Evolutionary conservation across 257 asterid genomes (phyloP).

Genomic region (Anisodus acutangulus): DNA sequence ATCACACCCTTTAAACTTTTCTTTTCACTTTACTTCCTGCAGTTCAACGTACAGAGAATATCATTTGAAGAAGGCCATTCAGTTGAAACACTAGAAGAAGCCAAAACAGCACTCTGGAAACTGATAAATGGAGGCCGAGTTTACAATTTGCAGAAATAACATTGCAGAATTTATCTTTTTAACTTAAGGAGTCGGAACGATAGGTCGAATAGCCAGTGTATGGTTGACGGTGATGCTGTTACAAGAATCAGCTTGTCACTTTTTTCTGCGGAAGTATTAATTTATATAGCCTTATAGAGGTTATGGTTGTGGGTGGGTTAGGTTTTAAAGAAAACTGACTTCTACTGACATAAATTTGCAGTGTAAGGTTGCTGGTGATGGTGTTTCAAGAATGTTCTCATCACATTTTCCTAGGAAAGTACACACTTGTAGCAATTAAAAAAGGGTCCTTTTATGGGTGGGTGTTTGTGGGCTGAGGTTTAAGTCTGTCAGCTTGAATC

Average conservation of each 20-base stretch:
- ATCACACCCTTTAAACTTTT: not conserved
- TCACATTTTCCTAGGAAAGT: not conserved
- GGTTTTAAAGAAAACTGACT: constrained; percentile 13
- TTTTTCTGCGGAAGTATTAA: not conserved
- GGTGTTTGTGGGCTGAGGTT: not conserved
- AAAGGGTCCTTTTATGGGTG: not conserved
- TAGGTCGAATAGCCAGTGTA: not conserved
- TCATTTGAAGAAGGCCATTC: constrained; percentile 73
- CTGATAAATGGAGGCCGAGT: constrained; percentile 62
- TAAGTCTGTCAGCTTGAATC: not conserved
- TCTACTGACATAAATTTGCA: not conserved
- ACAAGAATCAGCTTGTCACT: not conserved
- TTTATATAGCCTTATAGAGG: constrained; percentile 8
- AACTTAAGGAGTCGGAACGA: not conserved
- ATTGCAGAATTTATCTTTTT: not conserved
- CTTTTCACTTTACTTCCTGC: constrained; percentile 27
- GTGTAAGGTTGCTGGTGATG: constrained; percentile 8
- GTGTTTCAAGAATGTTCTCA: constrained; percentile 17
- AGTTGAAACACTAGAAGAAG: constrained; percentile 85
- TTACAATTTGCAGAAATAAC: constrained; percentile 56
- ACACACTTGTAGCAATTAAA: not conserved
- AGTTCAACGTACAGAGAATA: constrained; percentile 80
- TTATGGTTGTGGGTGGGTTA: not conserved
- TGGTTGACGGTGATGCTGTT: not conserved
- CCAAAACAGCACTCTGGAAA: constrained; percentile 77